Conservation (phyloP, 495 filamentous ascomycete genomes). For the Trichodelitschia bisporula region DNA sequence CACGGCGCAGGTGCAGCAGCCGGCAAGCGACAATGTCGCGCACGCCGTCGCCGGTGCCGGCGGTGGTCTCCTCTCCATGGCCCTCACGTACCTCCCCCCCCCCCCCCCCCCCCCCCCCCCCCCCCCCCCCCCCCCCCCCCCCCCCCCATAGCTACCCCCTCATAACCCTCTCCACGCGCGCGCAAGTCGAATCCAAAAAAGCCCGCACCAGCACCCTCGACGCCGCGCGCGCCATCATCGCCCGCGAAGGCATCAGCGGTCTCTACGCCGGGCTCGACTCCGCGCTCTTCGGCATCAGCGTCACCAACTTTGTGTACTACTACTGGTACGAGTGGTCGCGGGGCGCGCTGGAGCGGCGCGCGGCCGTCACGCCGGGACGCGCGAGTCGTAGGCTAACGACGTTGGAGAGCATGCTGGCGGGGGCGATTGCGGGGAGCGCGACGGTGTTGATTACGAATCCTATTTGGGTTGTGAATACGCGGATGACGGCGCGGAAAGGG, state of each 20-base stretch:
- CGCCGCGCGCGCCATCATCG: conserved; percentile 65
- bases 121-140: conserved; percentile 5
- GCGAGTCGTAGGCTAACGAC: conserved; percentile 67
- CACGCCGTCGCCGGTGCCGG: conserved; percentile 69
- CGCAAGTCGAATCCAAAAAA: conserved; percentile 90
- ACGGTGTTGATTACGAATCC: conserved; percentile 93
- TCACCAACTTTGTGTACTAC: conserved; percentile 99
- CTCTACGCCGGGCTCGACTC: conserved; percentile 76
- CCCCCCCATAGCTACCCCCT: conserved; percentile 49
- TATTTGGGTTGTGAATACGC: conserved; percentile 96
- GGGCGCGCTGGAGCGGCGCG: conserved; percentile 62
- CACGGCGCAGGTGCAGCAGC: too few relatives aligned
- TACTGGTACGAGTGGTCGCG: conserved; percentile 99
- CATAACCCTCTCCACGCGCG: conserved; percentile 90
- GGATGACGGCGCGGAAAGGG: conserved; percentile 77
- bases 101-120: conserved; percentile 1
- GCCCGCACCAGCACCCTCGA: conserved; percentile 59
- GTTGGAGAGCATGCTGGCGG: conserved; percentile 75
- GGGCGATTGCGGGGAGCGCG: conserved; percentile 80
- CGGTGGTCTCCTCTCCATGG: conserved; percentile 85
- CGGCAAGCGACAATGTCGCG: conserved; percentile 81
- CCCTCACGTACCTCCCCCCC: conserved; percentile 42
- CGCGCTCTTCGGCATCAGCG: conserved; percentile 87
- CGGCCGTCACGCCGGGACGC: conserved; percentile 49
- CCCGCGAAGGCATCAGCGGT: conserved; percentile 68